phyloP scores from a whole-genome alignment of 2,329 filamentous ascomycete genomes.

The Pseudogymnoascus sp. region DNA sequence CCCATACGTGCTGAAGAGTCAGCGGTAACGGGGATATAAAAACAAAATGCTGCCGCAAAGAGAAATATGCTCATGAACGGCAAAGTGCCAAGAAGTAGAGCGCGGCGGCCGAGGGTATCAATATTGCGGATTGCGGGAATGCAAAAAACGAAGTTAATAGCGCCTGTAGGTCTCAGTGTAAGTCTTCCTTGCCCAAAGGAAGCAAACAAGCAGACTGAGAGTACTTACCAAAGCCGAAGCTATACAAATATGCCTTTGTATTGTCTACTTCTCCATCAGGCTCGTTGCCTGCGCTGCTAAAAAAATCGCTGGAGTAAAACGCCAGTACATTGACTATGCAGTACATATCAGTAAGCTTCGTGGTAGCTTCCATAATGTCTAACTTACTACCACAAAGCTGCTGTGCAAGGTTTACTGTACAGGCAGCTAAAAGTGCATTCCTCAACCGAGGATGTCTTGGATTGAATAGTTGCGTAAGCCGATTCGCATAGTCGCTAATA shows the following conservation, averaged over 20 bases:
- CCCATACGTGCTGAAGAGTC: conserved; percentile 30
- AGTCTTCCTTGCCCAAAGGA: conserved; percentile 37
- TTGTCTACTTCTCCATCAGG: not conserved
- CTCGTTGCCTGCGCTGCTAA: conserved; percentile 38
- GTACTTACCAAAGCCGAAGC: conserved; percentile 31
- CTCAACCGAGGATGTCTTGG: conserved; percentile 11
- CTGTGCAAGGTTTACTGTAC: not conserved
- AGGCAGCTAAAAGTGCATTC: not conserved
- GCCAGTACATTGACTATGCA: conserved; percentile 43
- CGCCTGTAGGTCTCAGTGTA: conserved; percentile 36
- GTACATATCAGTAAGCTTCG: not conserved
- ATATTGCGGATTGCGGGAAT: conserved; percentile 57
- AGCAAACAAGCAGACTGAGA: conserved; percentile 46
- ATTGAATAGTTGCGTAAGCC: conserved; percentile 12
- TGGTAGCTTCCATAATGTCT: not conserved
- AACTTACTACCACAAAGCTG: not conserved
- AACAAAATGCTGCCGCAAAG: conserved; percentile 31
- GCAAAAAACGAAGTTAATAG: conserved; percentile 57
- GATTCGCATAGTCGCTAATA: not conserved
- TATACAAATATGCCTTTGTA: not conserved
- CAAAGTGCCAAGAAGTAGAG: conserved; percentile 55
- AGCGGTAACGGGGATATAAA: conserved; percentile 35
- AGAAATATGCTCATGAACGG: conserved; percentile 49
- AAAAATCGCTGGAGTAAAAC: conserved; percentile 56
- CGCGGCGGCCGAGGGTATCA: conserved; percentile 57